A percentile compares a stretch with the other conserved stretches of the same genome.
Evolutionary conservation across 2,329 filamentous ascomycete genomes (phyloP).

Genomic region (Trichoderma sp.): DNA sequence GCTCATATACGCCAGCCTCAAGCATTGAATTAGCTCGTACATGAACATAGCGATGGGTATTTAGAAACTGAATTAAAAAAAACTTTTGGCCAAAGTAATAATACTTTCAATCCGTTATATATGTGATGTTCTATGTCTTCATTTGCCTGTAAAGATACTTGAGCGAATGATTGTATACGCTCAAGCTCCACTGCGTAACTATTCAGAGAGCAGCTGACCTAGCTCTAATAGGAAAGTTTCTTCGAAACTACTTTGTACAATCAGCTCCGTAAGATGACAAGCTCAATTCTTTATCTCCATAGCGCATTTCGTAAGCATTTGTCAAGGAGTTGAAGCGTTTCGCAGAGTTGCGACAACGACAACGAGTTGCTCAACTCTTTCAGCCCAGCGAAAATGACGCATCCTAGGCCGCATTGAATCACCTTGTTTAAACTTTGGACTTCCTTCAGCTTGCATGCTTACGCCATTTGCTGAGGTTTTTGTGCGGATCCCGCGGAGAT

Average conservation of each 20-base stretch:
- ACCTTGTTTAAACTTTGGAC: not conserved
- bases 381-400: not conserved
- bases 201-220: no score
- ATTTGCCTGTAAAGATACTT: accelerated
- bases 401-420: not conserved
- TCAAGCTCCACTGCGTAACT: not conserved
- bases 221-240: no score
- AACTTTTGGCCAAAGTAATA: not conserved
- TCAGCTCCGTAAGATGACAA: not conserved
- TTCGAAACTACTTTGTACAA: not conserved
- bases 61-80: not conserved
- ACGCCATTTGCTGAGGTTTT: not conserved
- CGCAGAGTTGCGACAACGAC: not conserved
- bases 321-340: not conserved
- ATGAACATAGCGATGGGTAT: not conserved
- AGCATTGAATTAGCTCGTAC: not conserved
- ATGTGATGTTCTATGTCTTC: not conserved
- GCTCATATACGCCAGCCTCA: not conserved
- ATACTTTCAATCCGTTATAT: not conserved
- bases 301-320: not conserved
- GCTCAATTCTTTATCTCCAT: not conserved
- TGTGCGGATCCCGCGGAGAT: slow-evolving; percentile 16
- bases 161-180: not conserved
- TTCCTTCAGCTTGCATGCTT: not conserved
- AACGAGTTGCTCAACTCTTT: not conserved